Conservation (phyloP, 129 eudicot species). For the Silybum marianum region DNA sequence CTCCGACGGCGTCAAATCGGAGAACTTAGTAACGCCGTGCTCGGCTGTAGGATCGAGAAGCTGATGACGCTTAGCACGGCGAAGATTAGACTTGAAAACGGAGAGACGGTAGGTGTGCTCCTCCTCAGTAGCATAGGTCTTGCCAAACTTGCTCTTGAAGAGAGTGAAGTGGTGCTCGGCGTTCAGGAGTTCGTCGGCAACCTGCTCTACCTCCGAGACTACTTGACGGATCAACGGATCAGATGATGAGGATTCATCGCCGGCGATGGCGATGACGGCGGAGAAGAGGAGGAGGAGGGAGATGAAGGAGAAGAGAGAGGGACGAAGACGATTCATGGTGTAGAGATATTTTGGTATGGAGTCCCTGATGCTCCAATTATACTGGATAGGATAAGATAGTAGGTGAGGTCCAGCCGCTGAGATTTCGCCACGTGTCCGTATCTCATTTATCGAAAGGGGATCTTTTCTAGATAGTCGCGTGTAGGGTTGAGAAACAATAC, state of each 20-base stretch:
- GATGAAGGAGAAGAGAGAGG: conserved; percentile 11
- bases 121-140: conserved; percentile 56
- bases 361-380: conserved; percentile 17
- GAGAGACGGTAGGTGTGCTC: conserved; percentile 71
- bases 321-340: background rate
- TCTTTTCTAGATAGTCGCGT: conserved; percentile 6
- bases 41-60: conserved; percentile 73
- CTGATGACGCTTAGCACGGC: conserved; percentile 92
- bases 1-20: conserved; percentile 83
- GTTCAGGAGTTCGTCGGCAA: conserved; percentile 52
- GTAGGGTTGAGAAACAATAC: background rate
- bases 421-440: background rate
- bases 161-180: conserved; percentile 82
- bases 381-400: conserved; percentile 28
- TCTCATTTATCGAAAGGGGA: background rate
- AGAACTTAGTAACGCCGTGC: conserved; percentile 86
- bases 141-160: conserved; percentile 64
- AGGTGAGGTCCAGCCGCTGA: conserved; percentile 17
- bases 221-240: conserved; percentile 81
- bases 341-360: conserved; percentile 11
- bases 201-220: conserved; percentile 39
- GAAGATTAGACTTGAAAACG: conserved; percentile 72
- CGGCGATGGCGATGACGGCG: conserved; percentile 21
- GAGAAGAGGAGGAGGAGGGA: conserved; percentile 34
- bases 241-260: conserved; percentile 20